Conservation (phyloP, 805 yeast genomes). For the Blastobotrys attinorum region DNA sequence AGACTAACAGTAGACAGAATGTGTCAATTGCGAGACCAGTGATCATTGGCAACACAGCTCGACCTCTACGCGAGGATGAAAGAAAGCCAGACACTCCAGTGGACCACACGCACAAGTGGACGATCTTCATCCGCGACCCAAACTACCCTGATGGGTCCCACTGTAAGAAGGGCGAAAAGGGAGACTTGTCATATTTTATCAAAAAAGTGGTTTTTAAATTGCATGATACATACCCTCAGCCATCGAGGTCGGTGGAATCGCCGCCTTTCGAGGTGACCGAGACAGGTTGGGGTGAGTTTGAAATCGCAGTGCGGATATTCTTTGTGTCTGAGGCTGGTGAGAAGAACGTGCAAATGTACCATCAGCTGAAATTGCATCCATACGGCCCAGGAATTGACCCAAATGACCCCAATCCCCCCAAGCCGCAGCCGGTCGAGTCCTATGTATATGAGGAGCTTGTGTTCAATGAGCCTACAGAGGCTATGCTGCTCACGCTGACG, state of each 20-base stretch:
- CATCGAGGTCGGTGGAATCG: constrained; percentile 75
- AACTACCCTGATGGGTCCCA: constrained; percentile 32
- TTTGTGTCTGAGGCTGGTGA: constrained; percentile 84
- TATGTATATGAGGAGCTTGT: constrained; percentile 82
- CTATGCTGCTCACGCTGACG: constrained; percentile 71
- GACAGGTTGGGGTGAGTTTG: constrained; percentile 99
- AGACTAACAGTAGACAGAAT: constrained; percentile 29
- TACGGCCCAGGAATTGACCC: constrained; percentile 31
- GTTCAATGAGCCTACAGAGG: constrained; percentile 92
- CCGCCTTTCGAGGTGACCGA: constrained; percentile 96
- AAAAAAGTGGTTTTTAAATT: constrained; percentile 89
- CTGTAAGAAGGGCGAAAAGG: constrained; percentile 5
- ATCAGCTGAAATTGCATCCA: constrained; percentile 87
- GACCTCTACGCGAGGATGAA: constrained; percentile 47
- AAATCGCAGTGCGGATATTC: constrained; percentile 77
- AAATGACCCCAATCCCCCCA: constrained; percentile 13
- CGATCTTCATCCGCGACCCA: constrained; percentile 81
- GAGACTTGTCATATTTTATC: constrained; percentile 68
- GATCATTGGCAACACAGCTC: constrained; percentile 73
- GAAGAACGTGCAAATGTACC: constrained; percentile 77
- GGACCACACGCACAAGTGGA: constrained; percentile 95
- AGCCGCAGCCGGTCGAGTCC: constrained; percentile 43
- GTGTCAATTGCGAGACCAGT: constrained; percentile 71
- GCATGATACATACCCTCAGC: constrained; percentile 87
- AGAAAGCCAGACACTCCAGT: constrained; percentile 59